Percentiles rank a stretch among this genome's conserved stretches.
These are phyloP conservation scores for Ogataea sp. DNA, from an alignment of 805 yeast species.

Conservation along the genomic window DNA sequence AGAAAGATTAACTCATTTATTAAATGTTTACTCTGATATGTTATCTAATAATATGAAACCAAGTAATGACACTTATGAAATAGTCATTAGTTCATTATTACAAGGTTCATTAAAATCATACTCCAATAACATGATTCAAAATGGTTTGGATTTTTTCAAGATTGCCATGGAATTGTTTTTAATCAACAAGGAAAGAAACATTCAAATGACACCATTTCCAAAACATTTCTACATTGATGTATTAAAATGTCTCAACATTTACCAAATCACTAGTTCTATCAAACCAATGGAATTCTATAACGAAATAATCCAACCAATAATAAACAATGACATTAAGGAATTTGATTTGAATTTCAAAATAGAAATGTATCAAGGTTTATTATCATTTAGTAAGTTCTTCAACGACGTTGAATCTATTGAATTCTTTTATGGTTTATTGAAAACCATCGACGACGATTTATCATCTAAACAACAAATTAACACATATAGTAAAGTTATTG, in stretches of 20 bases:
- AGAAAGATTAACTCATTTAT: slow-evolving; percentile 49
- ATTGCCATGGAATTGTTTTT: slow-evolving; percentile 40
- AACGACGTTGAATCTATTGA: slow-evolving; percentile 31
- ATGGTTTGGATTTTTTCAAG: slow-evolving; percentile 39
- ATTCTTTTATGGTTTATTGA: slow-evolving; percentile 26
- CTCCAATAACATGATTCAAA: slow-evolving; percentile 25
- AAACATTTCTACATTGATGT: slow-evolving; percentile 13
- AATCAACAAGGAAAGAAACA: slow-evolving; percentile 14
- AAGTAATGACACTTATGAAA: slow-evolving; percentile 41
- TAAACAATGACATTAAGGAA: slow-evolving; percentile 2
- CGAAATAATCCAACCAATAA: slow-evolving; percentile 8
- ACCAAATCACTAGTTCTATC: slow-evolving; percentile 13
- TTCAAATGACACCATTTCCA: slow-evolving; percentile 7
- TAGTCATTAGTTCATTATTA: slow-evolving; percentile 42
- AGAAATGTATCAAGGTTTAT: slow-evolving; percentile 29
- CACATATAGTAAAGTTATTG: slow-evolving; percentile 45
- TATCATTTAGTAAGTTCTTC: slow-evolving; percentile 30
- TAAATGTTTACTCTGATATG: slow-evolving; percentile 64
- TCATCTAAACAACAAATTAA: too few relatives aligned
- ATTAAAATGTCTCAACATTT: slow-evolving; percentile 18
- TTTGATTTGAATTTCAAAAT: too few relatives aligned
- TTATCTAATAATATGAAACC: slow-evolving; percentile 50
- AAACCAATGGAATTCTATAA: slow-evolving; percentile 10
- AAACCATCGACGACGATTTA: slow-evolving; percentile 5
- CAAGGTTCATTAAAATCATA: slow-evolving; percentile 37